phyloP scores from a whole-genome alignment of 495 filamentous ascomycete genomes.

The Parathielavia hyrcaniae region DNA sequence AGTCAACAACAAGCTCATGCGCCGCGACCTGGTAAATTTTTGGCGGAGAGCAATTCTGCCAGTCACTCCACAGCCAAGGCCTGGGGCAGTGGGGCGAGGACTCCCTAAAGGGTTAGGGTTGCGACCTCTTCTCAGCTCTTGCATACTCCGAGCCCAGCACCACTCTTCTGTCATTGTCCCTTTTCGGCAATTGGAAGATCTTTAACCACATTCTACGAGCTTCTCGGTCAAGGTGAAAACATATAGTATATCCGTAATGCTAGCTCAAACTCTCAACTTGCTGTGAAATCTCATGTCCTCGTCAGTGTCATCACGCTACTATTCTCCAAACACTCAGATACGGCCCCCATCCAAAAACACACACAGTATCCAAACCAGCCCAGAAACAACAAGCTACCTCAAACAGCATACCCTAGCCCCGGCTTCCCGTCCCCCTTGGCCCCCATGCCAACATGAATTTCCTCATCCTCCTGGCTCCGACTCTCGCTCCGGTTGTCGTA shows the following conservation, averaged over 20 bases:
- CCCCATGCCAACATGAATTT: not conserved
- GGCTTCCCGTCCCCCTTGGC: conserved; percentile 18
- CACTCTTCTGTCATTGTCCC: too few species aligned
- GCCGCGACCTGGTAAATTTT: conserved; percentile 26
- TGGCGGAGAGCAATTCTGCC: conserved; percentile 37
- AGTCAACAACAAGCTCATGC: not conserved
- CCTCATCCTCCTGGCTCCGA: conserved; percentile 12
- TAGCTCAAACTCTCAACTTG: too few species aligned
- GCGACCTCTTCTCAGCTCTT: not conserved
- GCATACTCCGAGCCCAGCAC: too few species aligned
- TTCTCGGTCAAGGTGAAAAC: too few species aligned
- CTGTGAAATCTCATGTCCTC: too few species aligned
- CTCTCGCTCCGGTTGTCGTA: conserved; percentile 35
- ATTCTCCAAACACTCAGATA: too few species aligned
- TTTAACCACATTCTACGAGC: too few species aligned
- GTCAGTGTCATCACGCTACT: too few species aligned
- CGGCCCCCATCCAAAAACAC: too few species aligned
- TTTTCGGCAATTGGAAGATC: too few species aligned
- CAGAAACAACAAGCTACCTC: not conserved
- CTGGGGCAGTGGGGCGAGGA: too few species aligned
- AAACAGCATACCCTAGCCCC: conserved; percentile 9
- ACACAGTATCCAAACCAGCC: not conserved
- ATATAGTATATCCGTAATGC: too few species aligned
- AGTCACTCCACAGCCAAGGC: conserved; percentile 14
- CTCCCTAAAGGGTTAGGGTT: conserved; percentile 11